phyloP scores from a whole-genome alignment of 306 rosid genomes.

The Lotus japonicus region DNA sequence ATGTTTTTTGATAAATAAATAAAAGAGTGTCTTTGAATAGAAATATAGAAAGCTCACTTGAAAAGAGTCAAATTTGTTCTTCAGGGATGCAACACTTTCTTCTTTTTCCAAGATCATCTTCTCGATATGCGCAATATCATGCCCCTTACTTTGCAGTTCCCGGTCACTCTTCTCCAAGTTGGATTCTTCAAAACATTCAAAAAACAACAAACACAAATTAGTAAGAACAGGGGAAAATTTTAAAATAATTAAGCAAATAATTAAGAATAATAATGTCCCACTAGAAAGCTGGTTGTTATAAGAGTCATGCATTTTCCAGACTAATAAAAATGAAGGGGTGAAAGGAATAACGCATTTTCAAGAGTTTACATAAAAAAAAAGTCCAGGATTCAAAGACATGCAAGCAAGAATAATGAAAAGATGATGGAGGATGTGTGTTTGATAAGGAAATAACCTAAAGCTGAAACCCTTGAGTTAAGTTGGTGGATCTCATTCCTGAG shows the following conservation, averaged over 20 bases:
- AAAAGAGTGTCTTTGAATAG: background rate
- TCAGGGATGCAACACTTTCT: background rate
- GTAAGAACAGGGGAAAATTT: background rate
- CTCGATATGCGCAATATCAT: constrained; percentile 5
- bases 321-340: no score
- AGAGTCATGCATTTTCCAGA: no score
- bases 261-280: background rate
- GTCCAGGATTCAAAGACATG: no score
- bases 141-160: constrained; percentile 8
- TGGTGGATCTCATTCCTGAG: background rate
- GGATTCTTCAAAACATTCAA: constrained; percentile 9
- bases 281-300: no score
- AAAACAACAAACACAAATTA: background rate
- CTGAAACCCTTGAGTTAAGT: constrained; percentile 23
- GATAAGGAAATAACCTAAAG: background rate
- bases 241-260: background rate
- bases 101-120: constrained; percentile 3
- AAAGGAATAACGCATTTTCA: no score
- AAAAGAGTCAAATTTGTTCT: background rate
- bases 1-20: background rate
- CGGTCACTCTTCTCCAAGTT: background rate
- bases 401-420: no score
- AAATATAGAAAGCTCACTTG: constrained; percentile 4
- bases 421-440: no score
- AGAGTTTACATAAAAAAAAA: no score